phyloP scores from a whole-genome alignment of 1,284 basidiomycete species.

The Inonotus hispidus region DNA sequence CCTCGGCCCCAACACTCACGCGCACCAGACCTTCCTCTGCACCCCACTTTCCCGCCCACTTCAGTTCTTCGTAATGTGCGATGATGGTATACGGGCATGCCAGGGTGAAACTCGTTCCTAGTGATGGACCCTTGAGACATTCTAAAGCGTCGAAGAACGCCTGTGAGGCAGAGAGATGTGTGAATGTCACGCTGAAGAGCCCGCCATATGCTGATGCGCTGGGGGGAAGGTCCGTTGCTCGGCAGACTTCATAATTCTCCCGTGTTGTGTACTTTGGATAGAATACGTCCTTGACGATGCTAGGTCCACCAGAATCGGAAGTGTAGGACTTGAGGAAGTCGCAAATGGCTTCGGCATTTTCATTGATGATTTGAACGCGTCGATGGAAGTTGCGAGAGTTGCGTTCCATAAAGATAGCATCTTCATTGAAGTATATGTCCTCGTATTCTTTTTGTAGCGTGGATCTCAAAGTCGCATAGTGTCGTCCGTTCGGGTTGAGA shows the following conservation, averaged over 20 bases:
- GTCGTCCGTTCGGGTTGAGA: slow-evolving; percentile 73
- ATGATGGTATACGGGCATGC: slow-evolving; percentile 92
- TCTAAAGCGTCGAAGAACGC: slow-evolving; percentile 87
- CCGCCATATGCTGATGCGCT: slow-evolving; percentile 72
- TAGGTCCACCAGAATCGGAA: slow-evolving; percentile 22
- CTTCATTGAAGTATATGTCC: slow-evolving; percentile 87
- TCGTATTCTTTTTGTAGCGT: slow-evolving; percentile 67
- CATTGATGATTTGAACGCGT: slow-evolving; percentile 76
- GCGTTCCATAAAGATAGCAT: slow-evolving; percentile 95
- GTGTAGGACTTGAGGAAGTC: slow-evolving; percentile 57
- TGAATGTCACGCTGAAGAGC: slow-evolving; percentile 89
- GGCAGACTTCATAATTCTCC: slow-evolving; percentile 69
- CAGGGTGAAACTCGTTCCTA: slow-evolving; percentile 96
- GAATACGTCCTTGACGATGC: slow-evolving; percentile 78
- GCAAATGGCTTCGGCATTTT: slow-evolving; percentile 80
- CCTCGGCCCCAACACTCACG: slow-evolving; percentile 89
- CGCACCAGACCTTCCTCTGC: slow-evolving; percentile 85
- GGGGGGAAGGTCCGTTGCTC: slow-evolving; percentile 36
- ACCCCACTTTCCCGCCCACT: slow-evolving; percentile 87
- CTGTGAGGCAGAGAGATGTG: slow-evolving; percentile 54
- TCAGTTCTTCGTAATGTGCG: slow-evolving; percentile 88
- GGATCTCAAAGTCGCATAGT: slow-evolving; percentile 63
- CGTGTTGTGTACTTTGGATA: slow-evolving; percentile 85
- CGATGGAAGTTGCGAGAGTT: slow-evolving; percentile 90
- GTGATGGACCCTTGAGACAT: slow-evolving; percentile 87